Percentiles rank a stretch among this genome's conserved stretches.
phyloP scores from a whole-genome alignment of 352 stramenopile species.

The Phytopythium chamaehyphon region DNA sequence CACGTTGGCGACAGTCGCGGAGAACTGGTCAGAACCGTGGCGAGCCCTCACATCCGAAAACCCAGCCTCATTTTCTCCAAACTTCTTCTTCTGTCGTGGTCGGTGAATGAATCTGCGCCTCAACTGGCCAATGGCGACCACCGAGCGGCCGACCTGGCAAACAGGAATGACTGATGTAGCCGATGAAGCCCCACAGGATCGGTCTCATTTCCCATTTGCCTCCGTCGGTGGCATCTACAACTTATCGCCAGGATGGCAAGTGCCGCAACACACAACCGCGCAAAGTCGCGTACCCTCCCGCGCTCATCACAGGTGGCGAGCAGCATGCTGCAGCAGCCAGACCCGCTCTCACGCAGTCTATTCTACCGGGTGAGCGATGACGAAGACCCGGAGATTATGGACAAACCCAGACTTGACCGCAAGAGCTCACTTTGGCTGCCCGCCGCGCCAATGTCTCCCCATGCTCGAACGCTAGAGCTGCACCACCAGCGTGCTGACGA shows the following conservation, averaged over 20 bases:
- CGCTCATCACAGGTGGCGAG: not conserved
- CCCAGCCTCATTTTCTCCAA: not conserved
- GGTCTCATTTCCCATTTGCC: too few species aligned
- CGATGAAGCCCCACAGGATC: too few species aligned
- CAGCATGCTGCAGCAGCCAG: not conserved
- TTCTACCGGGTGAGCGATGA: constrained; percentile 8
- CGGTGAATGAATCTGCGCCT: constrained; percentile 1
- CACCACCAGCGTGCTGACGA: not conserved
- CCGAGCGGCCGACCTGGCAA: not conserved
- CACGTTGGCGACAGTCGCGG: not conserved
- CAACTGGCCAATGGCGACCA: not conserved
- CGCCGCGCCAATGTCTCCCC: not conserved
- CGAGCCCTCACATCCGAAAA: not conserved
- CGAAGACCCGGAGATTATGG: not conserved
- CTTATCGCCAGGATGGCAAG: not conserved
- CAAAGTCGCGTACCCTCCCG: not conserved
- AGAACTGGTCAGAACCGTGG: not conserved
- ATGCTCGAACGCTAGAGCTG: constrained; percentile 2
- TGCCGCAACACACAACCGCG: not conserved
- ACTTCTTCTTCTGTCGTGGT: not conserved
- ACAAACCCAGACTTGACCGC: not conserved
- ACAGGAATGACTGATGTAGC: too few species aligned
- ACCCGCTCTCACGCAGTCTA: constrained; percentile 5
- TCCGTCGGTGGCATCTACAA: too few species aligned
- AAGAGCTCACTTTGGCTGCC: constrained; percentile 5